Percentiles rank a stretch among this genome's conserved stretches.
phyloP scores from a whole-genome alignment of 495 filamentous ascomycete species.

The Talaromyces nanjingensis region DNA sequence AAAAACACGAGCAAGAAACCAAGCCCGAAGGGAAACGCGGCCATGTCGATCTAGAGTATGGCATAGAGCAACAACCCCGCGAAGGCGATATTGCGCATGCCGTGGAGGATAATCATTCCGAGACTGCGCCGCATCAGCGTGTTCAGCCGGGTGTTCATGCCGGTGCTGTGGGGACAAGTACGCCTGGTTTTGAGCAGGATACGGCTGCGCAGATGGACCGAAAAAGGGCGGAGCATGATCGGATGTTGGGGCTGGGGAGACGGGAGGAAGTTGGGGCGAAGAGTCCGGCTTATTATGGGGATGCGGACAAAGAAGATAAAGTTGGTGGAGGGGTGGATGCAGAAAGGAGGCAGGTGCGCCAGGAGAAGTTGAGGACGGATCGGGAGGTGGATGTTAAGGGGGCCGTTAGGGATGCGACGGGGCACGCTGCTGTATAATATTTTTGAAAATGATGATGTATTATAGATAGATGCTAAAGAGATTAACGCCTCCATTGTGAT shows the following conservation, averaged over 20 bases:
- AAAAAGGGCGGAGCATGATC: slow-evolving; percentile 39
- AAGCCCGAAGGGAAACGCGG: slow-evolving; percentile 12
- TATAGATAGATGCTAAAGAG: neutral
- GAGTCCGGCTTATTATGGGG: slow-evolving; percentile 14
- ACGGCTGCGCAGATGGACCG: slow-evolving; percentile 34
- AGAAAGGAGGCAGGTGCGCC: slow-evolving; percentile 23
- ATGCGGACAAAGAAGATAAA: neutral
- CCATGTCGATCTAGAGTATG: slow-evolving; percentile 40
- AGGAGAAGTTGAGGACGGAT: slow-evolving; percentile 24
- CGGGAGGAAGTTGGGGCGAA: slow-evolving; percentile 20
- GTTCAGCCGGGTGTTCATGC: slow-evolving; percentile 34
- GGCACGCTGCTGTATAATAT: slow-evolving; percentile 22
- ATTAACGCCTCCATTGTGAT: neutral
- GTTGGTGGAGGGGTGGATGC: slow-evolving; percentile 11
- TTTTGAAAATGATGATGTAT: slow-evolving; percentile 5
- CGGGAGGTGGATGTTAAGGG: slow-evolving; percentile 23
- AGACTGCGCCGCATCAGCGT: slow-evolving; percentile 16
- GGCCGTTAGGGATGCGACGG: slow-evolving; percentile 23
- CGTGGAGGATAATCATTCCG: slow-evolving; percentile 35
- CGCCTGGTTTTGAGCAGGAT: slow-evolving; percentile 23
- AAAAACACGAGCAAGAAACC: slow-evolving; percentile 14
- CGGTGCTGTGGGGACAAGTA: slow-evolving; percentile 24
- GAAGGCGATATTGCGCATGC: slow-evolving; percentile 50
- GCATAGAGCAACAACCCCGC: slow-evolving; percentile 46
- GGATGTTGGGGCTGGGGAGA: slow-evolving; percentile 20